These are phyloP conservation scores for Aurifilum marmelostoma DNA, from an alignment of 2,329 filamentous ascomycete genomes.

Conservation along the genomic window DNA sequence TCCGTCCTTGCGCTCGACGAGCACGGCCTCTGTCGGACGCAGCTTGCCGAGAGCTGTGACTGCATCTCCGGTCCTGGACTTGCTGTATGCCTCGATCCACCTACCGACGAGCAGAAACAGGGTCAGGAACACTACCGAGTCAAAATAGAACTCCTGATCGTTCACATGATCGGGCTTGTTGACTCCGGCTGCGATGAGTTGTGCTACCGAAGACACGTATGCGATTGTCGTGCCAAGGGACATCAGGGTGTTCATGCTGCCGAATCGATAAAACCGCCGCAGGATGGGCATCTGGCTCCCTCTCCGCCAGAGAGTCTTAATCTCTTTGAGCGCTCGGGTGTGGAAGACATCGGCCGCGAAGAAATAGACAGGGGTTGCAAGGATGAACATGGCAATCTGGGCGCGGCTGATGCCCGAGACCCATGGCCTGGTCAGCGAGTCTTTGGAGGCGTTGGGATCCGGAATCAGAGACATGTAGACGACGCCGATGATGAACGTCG, in stretches of 20 bases:
- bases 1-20: constrained; percentile 57
- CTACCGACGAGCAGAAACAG: constrained; percentile 78
- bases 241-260: constrained; percentile 95
- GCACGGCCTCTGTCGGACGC: constrained; percentile 73
- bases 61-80: constrained; percentile 85
- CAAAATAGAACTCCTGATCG: constrained; percentile 74
- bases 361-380: constrained; percentile 86
- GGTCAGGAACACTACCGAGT: constrained; percentile 89
- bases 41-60: constrained; percentile 79
- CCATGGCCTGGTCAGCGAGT: constrained; percentile 72
- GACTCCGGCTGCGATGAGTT: constrained; percentile 68
- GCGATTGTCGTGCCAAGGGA: constrained; percentile 86
- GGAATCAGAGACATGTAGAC: constrained; percentile 86
- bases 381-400: constrained; percentile 78
- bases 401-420: constrained; percentile 73
- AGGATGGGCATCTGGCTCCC: constrained; percentile 73
- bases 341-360: constrained; percentile 88
- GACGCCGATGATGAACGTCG: constrained; percentile 85
- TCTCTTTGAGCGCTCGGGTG: constrained; percentile 74
- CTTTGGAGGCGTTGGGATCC: constrained; percentile 57
- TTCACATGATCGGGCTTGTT: constrained; percentile 43
- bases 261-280: constrained; percentile 85
- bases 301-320: constrained; percentile 75
- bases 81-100: constrained; percentile 87
- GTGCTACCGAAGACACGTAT: constrained; percentile 79